Percentiles rank a stretch among this genome's conserved stretches.
Conservation (phyloP, 192 early-diverging fungal species). For the Gryganskiella cystojenkinii region DNA sequence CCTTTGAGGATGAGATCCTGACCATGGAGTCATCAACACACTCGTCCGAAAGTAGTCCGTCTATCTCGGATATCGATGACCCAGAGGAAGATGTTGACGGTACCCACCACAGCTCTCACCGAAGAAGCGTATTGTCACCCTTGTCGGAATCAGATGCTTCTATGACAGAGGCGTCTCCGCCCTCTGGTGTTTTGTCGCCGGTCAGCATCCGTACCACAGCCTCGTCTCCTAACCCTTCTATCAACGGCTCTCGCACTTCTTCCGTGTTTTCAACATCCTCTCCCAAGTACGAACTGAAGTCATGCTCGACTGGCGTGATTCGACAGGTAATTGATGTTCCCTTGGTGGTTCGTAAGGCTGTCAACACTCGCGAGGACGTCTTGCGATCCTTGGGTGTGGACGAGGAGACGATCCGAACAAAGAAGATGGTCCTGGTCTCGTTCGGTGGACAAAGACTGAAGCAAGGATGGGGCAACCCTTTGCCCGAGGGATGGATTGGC, state of each 20-base stretch:
- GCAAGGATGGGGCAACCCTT: conserved; percentile 55
- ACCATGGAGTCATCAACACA: conserved; percentile 11
- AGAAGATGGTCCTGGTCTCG: conserved; percentile 60
- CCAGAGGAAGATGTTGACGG: conserved; percentile 12
- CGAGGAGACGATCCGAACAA: conserved; percentile 50
- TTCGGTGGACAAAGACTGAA: conserved; percentile 64
- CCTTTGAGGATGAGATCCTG: conserved; percentile 55
- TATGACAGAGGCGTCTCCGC: conserved; percentile 36
- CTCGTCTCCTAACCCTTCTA: conserved; percentile 27
- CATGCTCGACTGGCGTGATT: conserved; percentile 23
- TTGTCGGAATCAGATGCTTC: conserved; percentile 9
- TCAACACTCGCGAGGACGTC: conserved; percentile 52
- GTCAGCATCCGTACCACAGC: conserved; percentile 18
- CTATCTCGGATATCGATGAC: conserved; percentile 39
- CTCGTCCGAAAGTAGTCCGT: conserved; percentile 10
- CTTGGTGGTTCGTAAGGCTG: conserved; percentile 59
- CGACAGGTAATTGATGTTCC: conserved; percentile 64
- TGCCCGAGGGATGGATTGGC: conserved; percentile 64
- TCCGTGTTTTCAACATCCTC: conserved; percentile 6
- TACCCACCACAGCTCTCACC: background rate
- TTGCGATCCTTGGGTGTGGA: conserved; percentile 56
- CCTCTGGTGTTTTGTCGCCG: conserved; percentile 33
- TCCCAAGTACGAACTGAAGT: conserved; percentile 21
- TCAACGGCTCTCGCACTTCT: conserved; percentile 6
- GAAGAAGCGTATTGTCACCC: background rate